Conservation (phyloP, 129 eudicot genomes). For the Flaveria trinervia region DNA sequence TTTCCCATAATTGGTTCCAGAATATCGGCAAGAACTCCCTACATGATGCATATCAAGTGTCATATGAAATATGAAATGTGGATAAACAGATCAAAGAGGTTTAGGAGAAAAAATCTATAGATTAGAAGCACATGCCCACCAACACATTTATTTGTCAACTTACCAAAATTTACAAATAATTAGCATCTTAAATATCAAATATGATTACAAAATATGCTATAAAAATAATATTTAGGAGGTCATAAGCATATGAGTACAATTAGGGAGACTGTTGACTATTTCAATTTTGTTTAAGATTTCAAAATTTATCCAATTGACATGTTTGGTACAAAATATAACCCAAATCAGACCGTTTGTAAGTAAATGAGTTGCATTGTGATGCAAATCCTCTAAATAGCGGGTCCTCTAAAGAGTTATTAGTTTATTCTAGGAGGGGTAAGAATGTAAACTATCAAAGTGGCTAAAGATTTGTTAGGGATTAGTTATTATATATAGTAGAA, state of each 20-base stretch:
- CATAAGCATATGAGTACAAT: not conserved
- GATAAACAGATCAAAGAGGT: not conserved
- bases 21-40: slow-evolving; percentile 99
- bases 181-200: not conserved
- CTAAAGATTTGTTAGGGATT: no score
- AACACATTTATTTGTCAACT: not conserved
- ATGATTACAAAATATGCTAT: not conserved
- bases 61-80: slow-evolving; percentile 2
- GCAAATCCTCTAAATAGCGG: no score
- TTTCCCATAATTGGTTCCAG: slow-evolving; percentile 99
- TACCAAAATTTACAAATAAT: not conserved
- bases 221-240: not conserved
- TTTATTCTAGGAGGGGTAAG: no score
- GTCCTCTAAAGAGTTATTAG: no score
- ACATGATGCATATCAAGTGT: slow-evolving; percentile 12
- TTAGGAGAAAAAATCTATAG: not conserved
- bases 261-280: not conserved
- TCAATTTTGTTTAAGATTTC: not conserved
- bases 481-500: no score
- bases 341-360: not conserved
- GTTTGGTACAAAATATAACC: not conserved
- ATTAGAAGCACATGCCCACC: not conserved
- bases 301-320: not conserved
- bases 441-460: no score
- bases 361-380: not conserved